Conservation (phyloP, 768 basidiomycete genomes). For the Myochromella boudieri region DNA sequence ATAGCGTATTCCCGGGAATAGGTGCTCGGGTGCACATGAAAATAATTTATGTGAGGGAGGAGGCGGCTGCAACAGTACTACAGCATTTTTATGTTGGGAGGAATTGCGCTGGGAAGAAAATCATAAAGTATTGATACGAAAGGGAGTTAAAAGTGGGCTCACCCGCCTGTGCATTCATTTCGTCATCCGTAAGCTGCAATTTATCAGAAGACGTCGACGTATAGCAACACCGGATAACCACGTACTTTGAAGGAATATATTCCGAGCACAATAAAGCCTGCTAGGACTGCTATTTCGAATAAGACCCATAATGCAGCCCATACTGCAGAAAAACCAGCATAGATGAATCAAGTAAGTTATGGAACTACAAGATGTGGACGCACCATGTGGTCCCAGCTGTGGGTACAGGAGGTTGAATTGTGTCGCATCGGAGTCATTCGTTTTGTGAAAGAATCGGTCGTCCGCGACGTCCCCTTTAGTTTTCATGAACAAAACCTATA, state of each 20-base stretch:
- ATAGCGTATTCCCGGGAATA: too few relatives aligned
- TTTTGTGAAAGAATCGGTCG: slow-evolving; percentile 92
- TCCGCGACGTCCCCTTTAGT: slow-evolving; percentile 91
- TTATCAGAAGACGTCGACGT: background rate
- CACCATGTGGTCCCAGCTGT: slow-evolving; percentile 69
- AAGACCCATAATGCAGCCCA: slow-evolving; percentile 88
- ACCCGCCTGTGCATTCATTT: slow-evolving; percentile 79
- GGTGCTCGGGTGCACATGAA: too few relatives aligned
- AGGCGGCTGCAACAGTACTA: background rate
- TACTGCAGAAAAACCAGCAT: slow-evolving; percentile 41
- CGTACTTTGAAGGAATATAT: slow-evolving; percentile 80
- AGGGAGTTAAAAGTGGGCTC: slow-evolving; percentile 23
- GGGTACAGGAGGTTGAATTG: slow-evolving; percentile 83
- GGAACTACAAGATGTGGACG: slow-evolving; percentile 16
- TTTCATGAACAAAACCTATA: background rate
- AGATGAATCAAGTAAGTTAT: background rate
- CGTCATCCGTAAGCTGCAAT: slow-evolving; percentile 46
- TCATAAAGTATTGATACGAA: background rate
- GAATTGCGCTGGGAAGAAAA: slow-evolving; percentile 46
- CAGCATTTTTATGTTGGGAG: slow-evolving; percentile 50
- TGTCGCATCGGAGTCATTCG: slow-evolving; percentile 90
- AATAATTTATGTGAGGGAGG: background rate
- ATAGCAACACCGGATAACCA: slow-evolving; percentile 4
- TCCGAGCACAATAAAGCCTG: slow-evolving; percentile 79
- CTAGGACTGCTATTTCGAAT: slow-evolving; percentile 73